A percentile compares a stretch with the other conserved stretches of the same genome.
phyloP scores from a whole-genome alignment of 1,284 basidiomycete genomes.

The Thelephora terrestris region DNA sequence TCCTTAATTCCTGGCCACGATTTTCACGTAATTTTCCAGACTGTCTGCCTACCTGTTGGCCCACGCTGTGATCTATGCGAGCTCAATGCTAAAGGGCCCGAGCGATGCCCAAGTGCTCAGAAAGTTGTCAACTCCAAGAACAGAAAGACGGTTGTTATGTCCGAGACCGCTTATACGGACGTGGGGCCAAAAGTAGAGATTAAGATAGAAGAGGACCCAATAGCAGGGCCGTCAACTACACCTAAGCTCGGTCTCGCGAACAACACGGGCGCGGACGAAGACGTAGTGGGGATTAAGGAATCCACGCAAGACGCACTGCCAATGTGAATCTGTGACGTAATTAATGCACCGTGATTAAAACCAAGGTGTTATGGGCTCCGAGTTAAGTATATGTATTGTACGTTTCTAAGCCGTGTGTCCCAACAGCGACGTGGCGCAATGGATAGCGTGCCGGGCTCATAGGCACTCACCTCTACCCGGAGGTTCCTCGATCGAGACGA shows the following conservation, averaged over 20 bases:
- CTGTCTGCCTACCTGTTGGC: constrained; percentile 73
- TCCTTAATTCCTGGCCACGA: background rate
- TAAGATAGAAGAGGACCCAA: background rate
- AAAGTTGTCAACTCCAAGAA: constrained; percentile 19
- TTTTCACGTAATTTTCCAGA: constrained; percentile 27
- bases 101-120: constrained; percentile 53
- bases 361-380: too few relatives aligned
- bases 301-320: too few relatives aligned
- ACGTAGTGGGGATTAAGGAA: too few relatives aligned
- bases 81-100: constrained; percentile 31
- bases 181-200: background rate
- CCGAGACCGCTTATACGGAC: background rate
- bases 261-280: too few relatives aligned
- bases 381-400: too few relatives aligned
- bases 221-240: too few relatives aligned
- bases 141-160: constrained; percentile 9
- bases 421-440: constrained; percentile 1
- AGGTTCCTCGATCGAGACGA: constrained; percentile 2
- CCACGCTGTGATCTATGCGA: constrained; percentile 79
- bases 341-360: too few relatives aligned
- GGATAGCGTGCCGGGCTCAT: constrained; percentile 2
- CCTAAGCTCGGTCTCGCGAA: too few relatives aligned
- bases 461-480: constrained; percentile 2
- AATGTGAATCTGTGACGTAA: too few relatives aligned
- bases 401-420: too few relatives aligned